These are phyloP conservation scores for Musa troglodytarum DNA, from an alignment of 176 grass and related monocot genomes.

Conservation along the genomic window DNA sequence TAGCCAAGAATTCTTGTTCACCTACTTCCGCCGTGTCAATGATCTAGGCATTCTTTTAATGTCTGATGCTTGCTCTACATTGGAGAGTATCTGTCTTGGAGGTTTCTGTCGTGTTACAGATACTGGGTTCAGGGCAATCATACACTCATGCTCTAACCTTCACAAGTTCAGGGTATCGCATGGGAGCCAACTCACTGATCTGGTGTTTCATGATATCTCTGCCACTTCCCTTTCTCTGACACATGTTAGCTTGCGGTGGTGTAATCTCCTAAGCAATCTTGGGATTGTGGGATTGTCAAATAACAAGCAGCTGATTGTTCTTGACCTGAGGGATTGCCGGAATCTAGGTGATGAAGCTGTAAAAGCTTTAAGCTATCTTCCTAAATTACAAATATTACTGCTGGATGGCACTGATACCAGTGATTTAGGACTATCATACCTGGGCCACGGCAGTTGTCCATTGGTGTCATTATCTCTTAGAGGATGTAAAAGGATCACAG, in stretches of 20 bases:
- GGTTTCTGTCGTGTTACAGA: constrained; percentile 93
- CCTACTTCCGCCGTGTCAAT: constrained; percentile 70
- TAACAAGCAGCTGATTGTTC: constrained; percentile 77
- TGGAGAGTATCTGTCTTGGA: constrained; percentile 86
- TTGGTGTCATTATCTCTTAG: constrained; percentile 74
- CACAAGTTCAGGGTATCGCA: constrained; percentile 78
- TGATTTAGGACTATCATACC: constrained; percentile 60
- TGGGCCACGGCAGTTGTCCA: constrained; percentile 57
- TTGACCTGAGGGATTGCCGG: constrained; percentile 84
- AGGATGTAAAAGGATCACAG: constrained; percentile 75
- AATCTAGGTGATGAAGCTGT: constrained; percentile 76
- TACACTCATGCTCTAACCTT: constrained; percentile 78
- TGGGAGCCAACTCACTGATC: constrained; percentile 75
- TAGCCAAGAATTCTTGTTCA: constrained; percentile 83
- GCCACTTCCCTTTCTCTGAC: constrained; percentile 92
- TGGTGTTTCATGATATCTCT: constrained; percentile 96
- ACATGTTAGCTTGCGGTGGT: constrained; percentile 88
- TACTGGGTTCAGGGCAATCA: constrained; percentile 77
- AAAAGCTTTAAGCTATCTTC: constrained; percentile 65
- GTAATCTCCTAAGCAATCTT: constrained; percentile 71
- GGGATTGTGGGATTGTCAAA: constrained; percentile 68
- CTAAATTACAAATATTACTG: constrained; percentile 49
- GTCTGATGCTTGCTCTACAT: constrained; percentile 61
- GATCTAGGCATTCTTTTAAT: constrained; percentile 85
- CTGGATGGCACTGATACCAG: constrained; percentile 59